These are phyloP conservation scores for Cymbopogon citratus DNA, from an alignment of 176 grass and related monocot species.

Conservation along the genomic window DNA sequence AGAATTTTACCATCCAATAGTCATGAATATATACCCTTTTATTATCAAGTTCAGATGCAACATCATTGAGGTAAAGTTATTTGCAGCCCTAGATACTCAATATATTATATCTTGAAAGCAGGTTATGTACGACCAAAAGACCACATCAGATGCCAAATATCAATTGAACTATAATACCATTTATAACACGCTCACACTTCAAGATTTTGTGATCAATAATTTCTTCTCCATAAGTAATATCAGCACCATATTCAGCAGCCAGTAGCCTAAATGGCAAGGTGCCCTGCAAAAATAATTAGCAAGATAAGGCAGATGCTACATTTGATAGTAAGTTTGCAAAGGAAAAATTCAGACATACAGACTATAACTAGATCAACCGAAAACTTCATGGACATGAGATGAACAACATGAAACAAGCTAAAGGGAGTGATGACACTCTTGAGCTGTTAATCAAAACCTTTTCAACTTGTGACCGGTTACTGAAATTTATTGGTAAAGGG, in stretches of 20 bases:
- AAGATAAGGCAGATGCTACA: conserved; percentile 22
- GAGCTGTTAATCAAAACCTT: neutral
- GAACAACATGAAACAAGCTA: neutral
- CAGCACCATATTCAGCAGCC: conserved; percentile 86
- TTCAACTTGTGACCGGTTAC: neutral
- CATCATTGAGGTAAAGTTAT: neutral
- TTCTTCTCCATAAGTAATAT: conserved; percentile 97
- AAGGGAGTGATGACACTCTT: neutral
- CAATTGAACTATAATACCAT: conserved; percentile 51
- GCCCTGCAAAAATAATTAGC: conserved; percentile 46
- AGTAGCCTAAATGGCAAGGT: conserved; percentile 78
- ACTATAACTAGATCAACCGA: neutral
- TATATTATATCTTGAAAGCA: neutral
- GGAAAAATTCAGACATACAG: neutral
- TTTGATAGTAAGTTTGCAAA: neutral
- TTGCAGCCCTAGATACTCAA: neutral
- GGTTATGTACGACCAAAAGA: conserved; percentile 5
- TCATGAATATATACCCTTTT: conserved; percentile 9
- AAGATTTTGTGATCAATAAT: conserved; percentile 93
- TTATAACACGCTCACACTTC: conserved; percentile 67
- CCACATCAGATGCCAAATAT: conserved; percentile 3
- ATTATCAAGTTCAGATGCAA: neutral
- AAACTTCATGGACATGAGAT: neutral
- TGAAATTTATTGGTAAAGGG: neutral
- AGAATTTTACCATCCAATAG: neutral